Base-by-base conservation (phyloP, 306 rosid species). In the Inga leiocalycina region DNA sequence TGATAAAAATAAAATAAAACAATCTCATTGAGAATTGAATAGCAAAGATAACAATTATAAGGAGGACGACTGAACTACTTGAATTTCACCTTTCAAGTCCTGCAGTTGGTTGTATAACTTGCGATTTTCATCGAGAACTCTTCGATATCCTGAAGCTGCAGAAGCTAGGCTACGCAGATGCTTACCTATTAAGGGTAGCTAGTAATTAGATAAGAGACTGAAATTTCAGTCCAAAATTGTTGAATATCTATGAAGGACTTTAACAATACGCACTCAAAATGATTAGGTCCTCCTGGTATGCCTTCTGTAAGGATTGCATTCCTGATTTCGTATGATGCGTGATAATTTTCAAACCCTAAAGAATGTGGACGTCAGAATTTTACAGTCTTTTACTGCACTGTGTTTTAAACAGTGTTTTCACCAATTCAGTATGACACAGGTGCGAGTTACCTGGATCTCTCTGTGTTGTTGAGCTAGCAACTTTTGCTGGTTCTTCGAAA, bases 111-210 rank as follows among this genome's bases (percentile, higher is more conserved):
- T 97, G 86, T 94, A 97, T 74, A 97, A 80, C 89, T 92, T 97
- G 79, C 99, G 98, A 74, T 97, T 97, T 87, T 97, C 99, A 84
- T 97, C 97, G 52, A 94, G 95, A 86, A 94, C 98, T 84, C 84
- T 91, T 78, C 90, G 93, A 81, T 94, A 92, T 79, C 97, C 91
- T 32, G 98, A 86, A 78, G 99, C 98, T 84, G 99, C 97, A 83
- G 92, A 86, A 73, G 95, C 91, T 80, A 97, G 88, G 66, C 91
- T 62, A 8, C 74, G 87, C 85, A 94, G 34, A 82, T 91, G 97
- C 89, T 88, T 88, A 71, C 98, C 98, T 95, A 67, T 83, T 59
- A 84, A 65, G 78, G 37, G 52, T n/a, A 78, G 46, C 49, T 76
- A 80, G 68, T 76, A 65, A 34, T 80, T 64, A 82, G 71, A 84